Base-by-base conservation (phyloP, 208 protist species). In the Ichthyophonus hoferi region DNA sequence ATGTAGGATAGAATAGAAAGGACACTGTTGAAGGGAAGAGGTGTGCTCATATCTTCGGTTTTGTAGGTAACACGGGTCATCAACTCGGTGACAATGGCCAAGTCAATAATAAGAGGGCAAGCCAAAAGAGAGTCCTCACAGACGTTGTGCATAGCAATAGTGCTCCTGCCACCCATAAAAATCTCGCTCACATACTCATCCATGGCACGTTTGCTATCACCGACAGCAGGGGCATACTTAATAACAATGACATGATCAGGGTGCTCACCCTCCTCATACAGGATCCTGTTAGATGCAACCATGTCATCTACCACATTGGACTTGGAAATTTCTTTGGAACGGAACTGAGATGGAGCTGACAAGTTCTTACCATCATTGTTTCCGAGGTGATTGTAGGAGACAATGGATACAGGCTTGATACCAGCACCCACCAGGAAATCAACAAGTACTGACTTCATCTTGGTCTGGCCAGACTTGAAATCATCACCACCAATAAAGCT, bases 391-490 rank as follows among this genome's bases (percentile, higher is more conserved):
- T 98, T 98, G 93, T 98, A 98, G 0, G 92, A 96, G 17, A 94
- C 94, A 91, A 98, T 98, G 35, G 95, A 95, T 14, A 88, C 87
- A 33, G 94, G 93, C 91, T 98, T 98, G 84, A 98, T 95, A 88
- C 97, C 98, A 35, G 98, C 97, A 40, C 89, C 90, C 43, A 99
- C 96, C 87, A 99, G 95, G 93, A 99, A 99, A 93, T 99, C 98
- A 39, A 98, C 95, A 78, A 99, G 91, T 1, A 98, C 98, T 38
- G 96, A 98, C 94, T 99, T 99, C 91, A 99, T 97, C 93, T 99
- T 99, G n/a, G 98, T 99, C 95, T 99, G 98, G 50, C 98, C 98
- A 58, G 95, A 96, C 94, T 99, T 99, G 95, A 99, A 99, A 93
- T 99, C 98, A 91, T 99, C 98, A 84, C 98, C 98, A 87, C 94